Percentiles rank a stretch among this genome's conserved stretches.
Evolutionary conservation across 2,329 filamentous ascomycete genomes (phyloP).

Genomic region (Pseudogymnoascus pannorum): DNA sequence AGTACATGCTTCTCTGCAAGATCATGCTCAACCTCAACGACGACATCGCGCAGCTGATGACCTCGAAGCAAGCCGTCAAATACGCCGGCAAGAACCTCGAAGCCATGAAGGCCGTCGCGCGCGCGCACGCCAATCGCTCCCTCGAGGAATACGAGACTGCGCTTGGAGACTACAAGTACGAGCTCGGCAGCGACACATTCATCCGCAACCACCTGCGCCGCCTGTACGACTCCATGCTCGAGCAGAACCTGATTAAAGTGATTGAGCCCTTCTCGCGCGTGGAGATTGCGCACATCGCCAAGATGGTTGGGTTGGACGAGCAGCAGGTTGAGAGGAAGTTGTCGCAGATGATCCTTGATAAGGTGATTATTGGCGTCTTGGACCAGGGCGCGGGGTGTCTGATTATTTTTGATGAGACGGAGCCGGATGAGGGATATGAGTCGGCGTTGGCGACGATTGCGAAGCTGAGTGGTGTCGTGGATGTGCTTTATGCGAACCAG

Average conservation of each 20-base stretch:
- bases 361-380: slow-evolving; percentile 94
- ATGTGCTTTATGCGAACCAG: slow-evolving; percentile 96
- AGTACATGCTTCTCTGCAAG: slow-evolving; percentile 99
- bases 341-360: slow-evolving; percentile 98
- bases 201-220: slow-evolving; percentile 94
- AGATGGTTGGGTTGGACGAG: slow-evolving; percentile 94
- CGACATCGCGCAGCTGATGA: slow-evolving; percentile 91
- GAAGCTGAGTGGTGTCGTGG: slow-evolving; percentile 94
- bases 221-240: slow-evolving; percentile 95
- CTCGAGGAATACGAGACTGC: slow-evolving; percentile 96
- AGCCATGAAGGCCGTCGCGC: slow-evolving; percentile 97
- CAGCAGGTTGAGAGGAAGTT: slow-evolving; percentile 97
- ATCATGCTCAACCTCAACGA: slow-evolving; percentile 97
- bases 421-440: slow-evolving; percentile 89
- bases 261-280: slow-evolving; percentile 98
- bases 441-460: slow-evolving; percentile 90
- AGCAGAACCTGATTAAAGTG: slow-evolving; percentile 99
- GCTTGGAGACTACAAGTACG: slow-evolving; percentile 81
- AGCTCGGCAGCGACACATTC: slow-evolving; percentile 90
- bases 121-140: slow-evolving; percentile 89
- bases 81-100: slow-evolving; percentile 94
- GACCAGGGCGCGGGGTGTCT: slow-evolving; percentile 97
- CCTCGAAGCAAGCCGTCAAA: slow-evolving; percentile 92
- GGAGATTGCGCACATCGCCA: slow-evolving; percentile 92
- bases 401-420: slow-evolving; percentile 93